These are phyloP conservation scores for Protea cynaroides DNA, from an alignment of 164 flowering plant genomes.

Conservation along the genomic window DNA sequence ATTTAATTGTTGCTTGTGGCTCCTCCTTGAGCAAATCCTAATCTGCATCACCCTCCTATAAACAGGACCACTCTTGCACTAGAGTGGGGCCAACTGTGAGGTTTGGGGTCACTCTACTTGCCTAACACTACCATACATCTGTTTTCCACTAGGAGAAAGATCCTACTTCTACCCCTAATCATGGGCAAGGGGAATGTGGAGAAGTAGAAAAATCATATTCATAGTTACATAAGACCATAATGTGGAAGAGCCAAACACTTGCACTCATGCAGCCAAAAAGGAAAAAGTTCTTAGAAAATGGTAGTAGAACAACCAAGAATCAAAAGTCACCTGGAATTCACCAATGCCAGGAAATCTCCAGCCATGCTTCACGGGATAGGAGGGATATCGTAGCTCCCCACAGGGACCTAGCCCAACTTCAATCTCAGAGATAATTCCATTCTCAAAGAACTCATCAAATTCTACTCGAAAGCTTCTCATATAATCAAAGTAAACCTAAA, in stretches of 20 bases:
- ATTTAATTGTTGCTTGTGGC: no score
- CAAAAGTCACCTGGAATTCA: conserved; percentile 65
- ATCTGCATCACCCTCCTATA: no score
- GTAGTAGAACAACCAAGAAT: background rate
- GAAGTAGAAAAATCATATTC: no score
- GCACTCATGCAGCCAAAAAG: background rate
- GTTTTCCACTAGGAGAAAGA: no score
- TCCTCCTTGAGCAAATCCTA: no score
- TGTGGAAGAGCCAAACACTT: background rate
- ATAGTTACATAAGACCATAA: background rate
- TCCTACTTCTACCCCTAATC: no score
- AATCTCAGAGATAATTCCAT: conserved; percentile 63
- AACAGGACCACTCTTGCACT: no score
- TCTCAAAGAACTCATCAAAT: conserved; percentile 76
- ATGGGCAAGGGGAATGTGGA: no score
- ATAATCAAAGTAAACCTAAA: conserved; percentile 85
- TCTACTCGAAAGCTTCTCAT: conserved; percentile 89
- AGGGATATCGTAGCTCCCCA: conserved; percentile 88
- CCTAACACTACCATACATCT: no score
- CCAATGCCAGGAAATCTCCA: conserved; percentile 87
- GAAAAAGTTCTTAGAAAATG: background rate
- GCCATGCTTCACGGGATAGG: conserved; percentile 65
- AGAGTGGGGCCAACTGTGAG: no score
- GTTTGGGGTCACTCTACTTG: no score
- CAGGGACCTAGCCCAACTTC: conserved; percentile 90